phyloP scores from a whole-genome alignment of 208 protist species.

The Trypanosomatidae sp. region DNA sequence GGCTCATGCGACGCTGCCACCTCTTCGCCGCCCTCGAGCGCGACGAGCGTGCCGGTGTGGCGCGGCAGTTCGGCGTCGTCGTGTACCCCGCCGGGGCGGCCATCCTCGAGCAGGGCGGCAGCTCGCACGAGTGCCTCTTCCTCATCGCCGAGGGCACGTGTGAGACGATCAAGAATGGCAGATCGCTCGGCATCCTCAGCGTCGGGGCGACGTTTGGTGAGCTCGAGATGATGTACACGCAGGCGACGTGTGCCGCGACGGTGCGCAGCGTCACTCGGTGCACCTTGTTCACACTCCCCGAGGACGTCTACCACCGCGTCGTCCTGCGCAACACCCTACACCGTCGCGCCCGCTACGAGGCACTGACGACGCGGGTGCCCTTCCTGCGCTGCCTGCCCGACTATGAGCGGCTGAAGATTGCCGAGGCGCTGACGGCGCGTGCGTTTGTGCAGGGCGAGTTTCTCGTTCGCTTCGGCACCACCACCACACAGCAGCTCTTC shows the following conservation, averaged over 20 bases:
- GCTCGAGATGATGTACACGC: conserved; percentile 84
- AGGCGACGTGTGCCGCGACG: conserved; percentile 59
- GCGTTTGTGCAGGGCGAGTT: conserved; percentile 44
- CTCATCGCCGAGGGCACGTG: conserved; percentile 67
- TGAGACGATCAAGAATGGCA: conserved; percentile 73
- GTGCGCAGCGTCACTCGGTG: conserved; percentile 66
- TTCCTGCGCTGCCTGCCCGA: conserved; percentile 69
- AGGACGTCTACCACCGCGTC: conserved; percentile 64
- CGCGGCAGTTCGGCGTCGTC: conserved; percentile 44
- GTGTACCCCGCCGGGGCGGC: conserved; percentile 34
- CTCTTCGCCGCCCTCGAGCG: conserved; percentile 58
- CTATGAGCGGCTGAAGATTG: conserved; percentile 77
- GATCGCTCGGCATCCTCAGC: conserved; percentile 28
- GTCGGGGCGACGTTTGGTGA: conserved; percentile 67
- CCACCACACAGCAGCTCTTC: conserved; percentile 29
- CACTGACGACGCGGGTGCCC: conserved; percentile 38
- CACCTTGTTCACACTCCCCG: conserved; percentile 70
- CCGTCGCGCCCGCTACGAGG: conserved; percentile 52
- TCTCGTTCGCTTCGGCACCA: conserved; percentile 62
- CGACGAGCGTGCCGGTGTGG: conserved; percentile 26
- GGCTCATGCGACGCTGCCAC: conserved; percentile 32
- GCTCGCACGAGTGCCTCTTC: conserved; percentile 55
- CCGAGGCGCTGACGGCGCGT: conserved; percentile 61
- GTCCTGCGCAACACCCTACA: conserved; percentile 53
- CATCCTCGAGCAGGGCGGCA: conserved; percentile 58